These are phyloP conservation scores for Rhododendron simsii DNA, from an alignment of 148 eudicot species.

Conservation along the genomic window DNA sequence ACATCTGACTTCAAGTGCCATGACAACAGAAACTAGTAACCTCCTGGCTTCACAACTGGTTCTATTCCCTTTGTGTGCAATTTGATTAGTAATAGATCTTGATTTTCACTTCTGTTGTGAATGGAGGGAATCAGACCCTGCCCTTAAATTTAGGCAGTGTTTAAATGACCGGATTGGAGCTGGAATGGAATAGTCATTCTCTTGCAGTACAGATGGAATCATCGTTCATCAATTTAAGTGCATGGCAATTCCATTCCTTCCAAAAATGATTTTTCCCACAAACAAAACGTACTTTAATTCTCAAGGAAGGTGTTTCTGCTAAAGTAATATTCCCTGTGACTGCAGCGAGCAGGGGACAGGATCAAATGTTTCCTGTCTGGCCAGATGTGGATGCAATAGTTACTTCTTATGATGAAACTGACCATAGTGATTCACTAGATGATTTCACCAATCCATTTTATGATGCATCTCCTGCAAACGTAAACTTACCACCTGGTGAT, in stretches of 20 bases:
- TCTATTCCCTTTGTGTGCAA: background rate
- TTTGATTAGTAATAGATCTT: background rate
- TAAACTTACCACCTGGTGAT: conserved; percentile 21
- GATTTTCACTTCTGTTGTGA: background rate
- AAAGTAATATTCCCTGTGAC: background rate
- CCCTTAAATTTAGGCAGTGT: background rate
- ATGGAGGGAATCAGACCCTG: background rate
- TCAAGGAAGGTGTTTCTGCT: background rate
- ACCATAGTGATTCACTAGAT: conserved; percentile 17
- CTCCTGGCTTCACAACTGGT: background rate
- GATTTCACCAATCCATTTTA: conserved; percentile 23
- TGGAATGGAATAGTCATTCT: conserved; percentile 1
- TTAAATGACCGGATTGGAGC: background rate
- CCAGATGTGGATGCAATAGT: conserved; percentile 10
- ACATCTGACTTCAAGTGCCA: conserved; percentile 6
- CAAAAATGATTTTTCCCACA: background rate
- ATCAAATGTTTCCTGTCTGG: conserved; percentile 24
- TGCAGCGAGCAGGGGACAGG: conserved; percentile 26
- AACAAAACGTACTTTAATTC: background rate
- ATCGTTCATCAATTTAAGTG: background rate
- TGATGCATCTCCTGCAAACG: conserved; percentile 12
- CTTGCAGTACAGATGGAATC: background rate
- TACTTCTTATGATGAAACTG: conserved; percentile 14
- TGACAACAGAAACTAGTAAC: conserved; percentile 10
- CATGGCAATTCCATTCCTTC: background rate